Evolutionary conservation across 2,329 filamentous ascomycete species (phyloP).

Genomic region (Colletotrichum ledebouriae): DNA sequence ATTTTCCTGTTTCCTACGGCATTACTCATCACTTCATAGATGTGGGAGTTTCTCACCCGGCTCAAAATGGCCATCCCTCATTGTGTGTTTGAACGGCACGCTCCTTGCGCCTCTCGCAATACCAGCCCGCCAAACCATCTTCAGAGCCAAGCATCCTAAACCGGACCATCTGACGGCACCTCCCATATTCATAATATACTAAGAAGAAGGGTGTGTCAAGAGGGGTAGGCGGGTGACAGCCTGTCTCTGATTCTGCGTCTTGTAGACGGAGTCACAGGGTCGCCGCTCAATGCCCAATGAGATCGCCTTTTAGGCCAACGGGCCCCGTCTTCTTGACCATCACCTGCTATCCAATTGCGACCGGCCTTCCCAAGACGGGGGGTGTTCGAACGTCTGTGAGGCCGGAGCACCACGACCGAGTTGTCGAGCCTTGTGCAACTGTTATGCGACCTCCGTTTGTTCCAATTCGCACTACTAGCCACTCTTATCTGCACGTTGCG

Average conservation of each 20-base stretch:
- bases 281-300: conserved; percentile 25
- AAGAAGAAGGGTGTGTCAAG: conserved; percentile 30
- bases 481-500: not conserved
- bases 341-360: not conserved
- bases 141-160: conserved; percentile 9
- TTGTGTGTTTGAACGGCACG: no score
- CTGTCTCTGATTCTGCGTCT: conserved; percentile 37
- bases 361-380: conserved; percentile 23
- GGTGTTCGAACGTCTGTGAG: conserved; percentile 11
- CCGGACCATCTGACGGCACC: conserved; percentile 31
- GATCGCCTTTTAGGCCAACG: not conserved
- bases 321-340: not conserved
- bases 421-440: not conserved
- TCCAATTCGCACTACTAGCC: not conserved
- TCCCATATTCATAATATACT: not conserved
- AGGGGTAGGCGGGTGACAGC: conserved; percentile 37
- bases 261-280: conserved; percentile 31
- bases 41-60: no score
- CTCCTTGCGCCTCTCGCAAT: not conserved
- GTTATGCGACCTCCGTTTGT: not conserved
- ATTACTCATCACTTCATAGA: no score
- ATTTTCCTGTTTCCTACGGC: not conserved
- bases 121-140: not conserved
- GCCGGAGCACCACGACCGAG: conserved; percentile 7
- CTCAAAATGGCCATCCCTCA: no score